These are phyloP conservation scores for Prunus davidiana DNA, from an alignment of 306 rosid species.

Conservation along the genomic window DNA sequence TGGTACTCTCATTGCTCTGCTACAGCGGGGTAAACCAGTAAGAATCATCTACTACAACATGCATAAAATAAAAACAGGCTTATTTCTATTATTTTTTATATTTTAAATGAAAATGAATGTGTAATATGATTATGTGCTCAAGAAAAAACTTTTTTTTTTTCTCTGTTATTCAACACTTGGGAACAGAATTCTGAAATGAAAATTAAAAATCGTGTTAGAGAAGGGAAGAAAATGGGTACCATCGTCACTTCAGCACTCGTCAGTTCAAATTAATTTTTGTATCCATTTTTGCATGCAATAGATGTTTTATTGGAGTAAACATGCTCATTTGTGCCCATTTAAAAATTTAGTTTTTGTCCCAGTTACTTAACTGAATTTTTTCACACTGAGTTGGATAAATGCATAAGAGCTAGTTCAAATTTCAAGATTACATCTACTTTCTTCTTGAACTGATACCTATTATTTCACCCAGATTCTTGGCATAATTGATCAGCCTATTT, in stretches of 20 bases:
- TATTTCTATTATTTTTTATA: background rate
- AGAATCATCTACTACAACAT: constrained; percentile 30
- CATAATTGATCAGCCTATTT: constrained; percentile 83
- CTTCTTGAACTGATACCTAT: background rate
- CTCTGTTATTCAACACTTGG: background rate
- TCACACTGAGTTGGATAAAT: constrained; percentile 2
- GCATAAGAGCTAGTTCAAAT: background rate
- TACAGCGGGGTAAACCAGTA: constrained; percentile 74
- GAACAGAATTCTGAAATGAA: background rate
- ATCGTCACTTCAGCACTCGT: background rate
- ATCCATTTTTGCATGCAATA: background rate
- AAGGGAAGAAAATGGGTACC: background rate
- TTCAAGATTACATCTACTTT: background rate
- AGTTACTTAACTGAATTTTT: constrained; percentile 15
- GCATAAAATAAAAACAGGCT: background rate
- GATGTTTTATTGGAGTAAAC: background rate
- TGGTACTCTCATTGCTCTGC: constrained; percentile 87
- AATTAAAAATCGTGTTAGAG: background rate
- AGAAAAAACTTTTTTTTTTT: background rate
- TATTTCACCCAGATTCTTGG: constrained; percentile 67
- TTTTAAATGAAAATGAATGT: background rate
- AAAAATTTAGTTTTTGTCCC: background rate
- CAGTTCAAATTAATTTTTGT: background rate
- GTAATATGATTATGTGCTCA: background rate
- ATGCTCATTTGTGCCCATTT: background rate